Evolutionary conservation across 129 eudicot genomes (phyloP).

Genomic region (Deinandra increscens): DNA sequence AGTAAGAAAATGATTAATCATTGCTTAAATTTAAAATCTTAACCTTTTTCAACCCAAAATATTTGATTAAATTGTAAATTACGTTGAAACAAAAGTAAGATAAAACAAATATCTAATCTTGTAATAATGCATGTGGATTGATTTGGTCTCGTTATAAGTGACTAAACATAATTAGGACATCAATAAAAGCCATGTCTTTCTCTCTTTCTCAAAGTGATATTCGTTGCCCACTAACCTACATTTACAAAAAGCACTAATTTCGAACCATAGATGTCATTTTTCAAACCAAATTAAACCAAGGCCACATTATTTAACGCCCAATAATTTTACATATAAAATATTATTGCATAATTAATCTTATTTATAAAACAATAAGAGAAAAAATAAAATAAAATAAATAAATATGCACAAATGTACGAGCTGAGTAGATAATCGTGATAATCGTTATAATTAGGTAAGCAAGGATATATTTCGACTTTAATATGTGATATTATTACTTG

Average conservation of each 20-base stretch:
- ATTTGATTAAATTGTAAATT: not conserved
- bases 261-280: conserved; percentile 26
- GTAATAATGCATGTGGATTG: conserved; percentile 20
- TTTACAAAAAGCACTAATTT: conserved; percentile 22
- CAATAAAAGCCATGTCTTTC: conserved; percentile 25
- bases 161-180: conserved; percentile 34
- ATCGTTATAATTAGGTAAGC: too few species aligned
- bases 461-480: too few species aligned
- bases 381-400: not conserved
- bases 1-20: too few species aligned
- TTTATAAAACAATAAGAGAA: not conserved
- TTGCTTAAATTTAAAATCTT: too few species aligned
- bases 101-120: conserved; percentile 21
- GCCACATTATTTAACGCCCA: conserved; percentile 12
- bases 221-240: conserved; percentile 34
- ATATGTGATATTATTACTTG: too few species aligned
- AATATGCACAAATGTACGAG: not conserved
- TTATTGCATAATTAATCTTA: not conserved
- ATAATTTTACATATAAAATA: not conserved
- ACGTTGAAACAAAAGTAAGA: not conserved
- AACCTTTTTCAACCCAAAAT: not conserved
- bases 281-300: not conserved
- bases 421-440: too few species aligned
- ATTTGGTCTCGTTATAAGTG: conserved; percentile 35
- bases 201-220: conserved; percentile 36